phyloP scores from a whole-genome alignment of 345 rosid genomes.

The Citrus trifoliata region DNA sequence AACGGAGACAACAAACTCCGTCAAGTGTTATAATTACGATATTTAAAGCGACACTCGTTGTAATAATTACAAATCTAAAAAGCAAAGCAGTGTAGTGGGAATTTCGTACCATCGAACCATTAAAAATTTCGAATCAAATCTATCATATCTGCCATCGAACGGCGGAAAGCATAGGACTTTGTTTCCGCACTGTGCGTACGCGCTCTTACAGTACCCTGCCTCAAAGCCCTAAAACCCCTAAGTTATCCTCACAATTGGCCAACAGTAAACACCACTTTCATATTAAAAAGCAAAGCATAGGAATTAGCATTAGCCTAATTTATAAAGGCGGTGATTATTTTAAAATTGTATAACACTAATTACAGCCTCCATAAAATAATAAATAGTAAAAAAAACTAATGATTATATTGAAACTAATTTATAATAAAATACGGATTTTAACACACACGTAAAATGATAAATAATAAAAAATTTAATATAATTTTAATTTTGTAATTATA shows the following conservation, averaged over 20 bases:
- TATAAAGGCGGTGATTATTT: too few species aligned
- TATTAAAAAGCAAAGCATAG: too few species aligned
- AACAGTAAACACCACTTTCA: background rate
- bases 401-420: fast-evolving
- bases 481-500: too few species aligned
- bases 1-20: constrained; percentile 19
- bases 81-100: background rate
- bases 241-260: background rate
- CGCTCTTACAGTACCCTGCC: background rate
- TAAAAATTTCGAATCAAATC: constrained; percentile 6
- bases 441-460: too few species aligned
- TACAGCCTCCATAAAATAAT: too few species aligned
- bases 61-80: constrained; percentile 9
- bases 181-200: background rate
- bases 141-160: constrained; percentile 6
- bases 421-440: fast-evolving
- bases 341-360: too few species aligned
- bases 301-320: too few species aligned
- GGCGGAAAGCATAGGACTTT: background rate
- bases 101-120: constrained; percentile 14
- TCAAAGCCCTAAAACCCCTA: background rate
- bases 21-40: constrained; percentile 15
- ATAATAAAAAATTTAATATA: too few species aligned
- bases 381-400: too few species aligned
- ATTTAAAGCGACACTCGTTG: background rate